phyloP scores from a whole-genome alignment of 331 rosid genomes.

The Dryas integrifolia region DNA sequence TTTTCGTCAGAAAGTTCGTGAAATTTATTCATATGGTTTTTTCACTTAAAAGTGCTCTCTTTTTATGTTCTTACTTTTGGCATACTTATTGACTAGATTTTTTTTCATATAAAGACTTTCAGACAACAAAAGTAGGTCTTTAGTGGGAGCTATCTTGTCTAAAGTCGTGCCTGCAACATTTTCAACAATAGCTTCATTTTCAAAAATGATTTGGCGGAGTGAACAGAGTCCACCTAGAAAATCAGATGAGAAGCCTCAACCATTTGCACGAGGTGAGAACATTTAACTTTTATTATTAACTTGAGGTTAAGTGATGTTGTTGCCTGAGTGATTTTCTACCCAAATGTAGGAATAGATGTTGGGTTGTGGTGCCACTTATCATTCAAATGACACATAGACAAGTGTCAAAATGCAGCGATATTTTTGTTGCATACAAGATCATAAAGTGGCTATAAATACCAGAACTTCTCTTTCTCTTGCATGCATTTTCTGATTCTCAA shows the following conservation, averaged over 20 bases:
- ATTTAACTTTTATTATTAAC: background rate
- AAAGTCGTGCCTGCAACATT: conserved; percentile 89
- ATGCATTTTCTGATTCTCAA: no score
- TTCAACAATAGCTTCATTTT: conserved; percentile 84
- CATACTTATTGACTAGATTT: conserved; percentile 27
- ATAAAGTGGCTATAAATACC: no score
- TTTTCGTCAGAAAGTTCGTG: background rate
- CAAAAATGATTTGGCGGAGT: conserved; percentile 84
- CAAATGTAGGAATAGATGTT: background rate
- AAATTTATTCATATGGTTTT: conserved; percentile 5
- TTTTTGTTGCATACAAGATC: no score
- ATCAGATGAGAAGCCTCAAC: conserved; percentile 59
- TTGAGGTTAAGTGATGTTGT: background rate
- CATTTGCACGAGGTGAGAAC: conserved; percentile 78
- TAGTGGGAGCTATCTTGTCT: conserved; percentile 88
- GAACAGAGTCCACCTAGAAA: conserved; percentile 57
- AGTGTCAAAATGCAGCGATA: no score
- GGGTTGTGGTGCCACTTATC: no score
- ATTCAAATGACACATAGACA: no score
- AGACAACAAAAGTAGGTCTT: conserved; percentile 80
- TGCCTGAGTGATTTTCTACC: background rate
- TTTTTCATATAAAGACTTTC: conserved; percentile 58
- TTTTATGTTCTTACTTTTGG: conserved; percentile 15
- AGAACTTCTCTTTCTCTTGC: no score
- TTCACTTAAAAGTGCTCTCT: conserved; percentile 12